These are phyloP conservation scores for Colletotrichum godetiae DNA, from an alignment of 2,329 filamentous ascomycete species.

Conservation along the genomic window DNA sequence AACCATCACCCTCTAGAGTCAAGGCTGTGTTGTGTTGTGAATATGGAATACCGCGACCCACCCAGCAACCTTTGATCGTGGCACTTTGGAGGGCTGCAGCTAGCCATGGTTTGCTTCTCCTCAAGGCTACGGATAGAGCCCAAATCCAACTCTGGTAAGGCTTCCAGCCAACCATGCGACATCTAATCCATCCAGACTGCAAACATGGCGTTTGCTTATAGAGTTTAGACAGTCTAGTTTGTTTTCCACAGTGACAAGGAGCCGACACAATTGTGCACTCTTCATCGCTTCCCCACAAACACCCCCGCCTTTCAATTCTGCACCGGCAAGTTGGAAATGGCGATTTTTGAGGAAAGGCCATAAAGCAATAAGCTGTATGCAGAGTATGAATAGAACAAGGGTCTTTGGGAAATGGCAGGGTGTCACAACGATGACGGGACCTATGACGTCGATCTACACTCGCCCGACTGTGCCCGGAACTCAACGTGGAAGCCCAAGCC, in stretches of 20 bases:
- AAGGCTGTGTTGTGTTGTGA: too few relatives aligned
- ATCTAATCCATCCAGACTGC: background rate
- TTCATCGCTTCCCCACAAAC: background rate
- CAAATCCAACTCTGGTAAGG: too few relatives aligned
- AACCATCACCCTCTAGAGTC: too few relatives aligned
- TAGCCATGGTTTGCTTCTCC: too few relatives aligned
- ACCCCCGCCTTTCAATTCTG: background rate
- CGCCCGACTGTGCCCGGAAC: conserved; percentile 13
- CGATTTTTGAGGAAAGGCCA: too few relatives aligned
- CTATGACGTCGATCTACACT: conserved; percentile 12
- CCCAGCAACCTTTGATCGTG: too few relatives aligned
- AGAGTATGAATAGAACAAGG: background rate
- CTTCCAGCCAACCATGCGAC: background rate
- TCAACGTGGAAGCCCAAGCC: background rate
- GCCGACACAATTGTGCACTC: background rate
- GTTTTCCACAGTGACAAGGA: background rate
- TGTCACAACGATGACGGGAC: background rate
- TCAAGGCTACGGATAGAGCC: too few relatives aligned
- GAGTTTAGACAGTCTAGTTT: too few relatives aligned
- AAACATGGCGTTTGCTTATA: background rate
- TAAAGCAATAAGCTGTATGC: background rate
- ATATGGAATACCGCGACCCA: too few relatives aligned
- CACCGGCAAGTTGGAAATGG: background rate
- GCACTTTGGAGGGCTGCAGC: too few relatives aligned
- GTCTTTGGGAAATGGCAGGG: background rate